These are phyloP conservation scores for Amphichorda felina DNA, from an alignment of 2,329 filamentous ascomycete species.

Conservation along the genomic window DNA sequence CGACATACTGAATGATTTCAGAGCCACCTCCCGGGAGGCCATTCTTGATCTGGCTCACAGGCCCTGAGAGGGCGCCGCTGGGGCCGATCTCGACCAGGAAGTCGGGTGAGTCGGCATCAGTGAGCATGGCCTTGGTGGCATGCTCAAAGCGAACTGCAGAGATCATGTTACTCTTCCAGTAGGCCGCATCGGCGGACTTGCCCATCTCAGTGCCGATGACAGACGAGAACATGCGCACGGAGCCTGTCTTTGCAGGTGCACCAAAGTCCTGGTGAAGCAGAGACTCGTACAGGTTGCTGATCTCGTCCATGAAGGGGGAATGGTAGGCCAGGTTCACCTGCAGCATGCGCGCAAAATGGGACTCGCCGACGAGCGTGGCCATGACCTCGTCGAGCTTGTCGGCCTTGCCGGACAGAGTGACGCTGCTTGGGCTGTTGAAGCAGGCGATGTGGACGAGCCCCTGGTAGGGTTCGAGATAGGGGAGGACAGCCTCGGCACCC, in stretches of 20 bases:
- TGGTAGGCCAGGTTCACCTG: constrained; percentile 28
- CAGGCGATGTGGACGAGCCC: constrained; percentile 24
- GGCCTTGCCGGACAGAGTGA: constrained; percentile 23
- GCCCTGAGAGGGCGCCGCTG: constrained; percentile 5
- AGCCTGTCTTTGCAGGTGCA: no score
- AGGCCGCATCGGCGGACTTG: neutral
- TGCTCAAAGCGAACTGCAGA: no score
- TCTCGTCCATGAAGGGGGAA: constrained; percentile 21
- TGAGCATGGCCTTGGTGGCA: no score
- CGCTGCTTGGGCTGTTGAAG: constrained; percentile 20
- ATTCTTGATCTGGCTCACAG: constrained; percentile 8
- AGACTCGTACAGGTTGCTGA: constrained; percentile 11
- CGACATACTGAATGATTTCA: no score
- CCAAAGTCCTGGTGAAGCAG: neutral
- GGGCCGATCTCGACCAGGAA: constrained; percentile 7
- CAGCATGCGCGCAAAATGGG: constrained; percentile 15
- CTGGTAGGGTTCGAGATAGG: constrained; percentile 8
- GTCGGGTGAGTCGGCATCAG: no score
- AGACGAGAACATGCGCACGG: constrained; percentile 1
- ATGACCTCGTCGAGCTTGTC: constrained; percentile 2
- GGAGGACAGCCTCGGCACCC: constrained; percentile 5
- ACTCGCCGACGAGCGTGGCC: constrained; percentile 8
- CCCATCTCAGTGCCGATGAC: no score
- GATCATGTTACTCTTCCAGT: no score
- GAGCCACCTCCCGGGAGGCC: no score